Base-by-base conservation (phyloP, 2,329 filamentous ascomycete species). In the Calonectria crousiana region DNA sequence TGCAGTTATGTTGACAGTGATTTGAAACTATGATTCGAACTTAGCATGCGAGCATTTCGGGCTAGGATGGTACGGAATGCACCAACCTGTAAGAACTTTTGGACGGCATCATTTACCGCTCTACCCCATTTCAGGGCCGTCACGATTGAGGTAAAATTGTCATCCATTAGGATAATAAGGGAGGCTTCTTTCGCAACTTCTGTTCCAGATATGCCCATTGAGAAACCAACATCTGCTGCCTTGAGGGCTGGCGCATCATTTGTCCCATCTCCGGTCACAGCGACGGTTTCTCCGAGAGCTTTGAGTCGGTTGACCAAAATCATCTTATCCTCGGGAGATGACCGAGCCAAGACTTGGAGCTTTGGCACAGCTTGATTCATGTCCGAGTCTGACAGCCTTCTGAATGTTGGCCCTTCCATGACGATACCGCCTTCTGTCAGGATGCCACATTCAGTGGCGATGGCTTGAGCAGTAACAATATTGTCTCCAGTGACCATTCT, bases 141-240 rank as follows among this genome's bases (percentile, higher is more conserved):
- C 69, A 93, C 89, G 77, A 93, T 93, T 3, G 90, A 92, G 1
- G 89, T 85, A 76, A 93, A 93, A 82, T 93, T 93, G 76, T 93
- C 91, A 79, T 93, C 91, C 81, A 93, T 88, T 10, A 93, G 85
- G 75, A 93, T 91, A 74, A 93, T 93, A 11, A 90, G 91, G 47
- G 90, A 92, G 1, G 91, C 91, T 80, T 93, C 91, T 82, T 93
- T 93, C 23, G 91, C 91, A 14, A 93, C 91, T 79, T 93, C 91
- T n/a, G 91, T 92, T 75, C 91, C 91, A 47, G 90, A 87, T 75
- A 93, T 90, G 10, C 91, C 91, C 91, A 93, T 92, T 47, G 91
- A 90, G 79, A 93, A 92, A 11, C 56, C 56, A 20, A 60, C 56
- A 28, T 60, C 56, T 14, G 56, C 56, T 13, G 56, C 56, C 6